These are phyloP conservation scores for Flammula alnicola DNA, from an alignment of 1,284 basidiomycete species.

Conservation along the genomic window DNA sequence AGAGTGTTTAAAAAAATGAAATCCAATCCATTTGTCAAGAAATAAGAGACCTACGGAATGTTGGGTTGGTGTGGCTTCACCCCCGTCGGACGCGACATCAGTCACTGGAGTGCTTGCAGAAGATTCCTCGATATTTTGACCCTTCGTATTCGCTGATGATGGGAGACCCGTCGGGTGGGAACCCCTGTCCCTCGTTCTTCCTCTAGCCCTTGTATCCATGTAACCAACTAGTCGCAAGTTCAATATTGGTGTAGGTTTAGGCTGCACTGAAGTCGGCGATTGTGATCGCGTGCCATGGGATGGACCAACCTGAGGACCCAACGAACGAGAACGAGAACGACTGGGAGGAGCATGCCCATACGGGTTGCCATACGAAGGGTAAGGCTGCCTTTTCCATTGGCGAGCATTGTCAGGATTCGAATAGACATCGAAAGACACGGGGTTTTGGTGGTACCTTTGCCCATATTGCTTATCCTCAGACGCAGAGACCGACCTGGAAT, in stretches of 20 bases:
- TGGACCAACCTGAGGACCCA: conserved; percentile 6
- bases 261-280: conserved; percentile 20
- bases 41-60: background rate
- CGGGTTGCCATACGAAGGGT: conserved; percentile 5
- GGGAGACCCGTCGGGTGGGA: conserved; percentile 11
- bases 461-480: conserved; percentile 30
- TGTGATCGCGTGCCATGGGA: conserved; percentile 17
- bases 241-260: conserved; percentile 31
- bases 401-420: conserved; percentile 14
- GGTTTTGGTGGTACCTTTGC: conserved; percentile 18
- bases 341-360: conserved; percentile 1
- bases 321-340: conserved; percentile 15
- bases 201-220: conserved; percentile 19
- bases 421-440: conserved; percentile 17
- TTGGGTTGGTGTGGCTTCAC: background rate
- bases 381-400: conserved; percentile 11
- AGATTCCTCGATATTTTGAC: background rate
- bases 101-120: background rate
- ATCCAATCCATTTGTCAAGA: background rate
- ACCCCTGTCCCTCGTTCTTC: conserved; percentile 21
- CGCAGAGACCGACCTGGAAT: conserved; percentile 44
- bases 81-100: background rate
- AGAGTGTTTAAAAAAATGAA: background rate
- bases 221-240: conserved; percentile 38
- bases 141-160: background rate